phyloP scores from a whole-genome alignment of 805 yeast genomes.

The Komagataella phaffii region DNA sequence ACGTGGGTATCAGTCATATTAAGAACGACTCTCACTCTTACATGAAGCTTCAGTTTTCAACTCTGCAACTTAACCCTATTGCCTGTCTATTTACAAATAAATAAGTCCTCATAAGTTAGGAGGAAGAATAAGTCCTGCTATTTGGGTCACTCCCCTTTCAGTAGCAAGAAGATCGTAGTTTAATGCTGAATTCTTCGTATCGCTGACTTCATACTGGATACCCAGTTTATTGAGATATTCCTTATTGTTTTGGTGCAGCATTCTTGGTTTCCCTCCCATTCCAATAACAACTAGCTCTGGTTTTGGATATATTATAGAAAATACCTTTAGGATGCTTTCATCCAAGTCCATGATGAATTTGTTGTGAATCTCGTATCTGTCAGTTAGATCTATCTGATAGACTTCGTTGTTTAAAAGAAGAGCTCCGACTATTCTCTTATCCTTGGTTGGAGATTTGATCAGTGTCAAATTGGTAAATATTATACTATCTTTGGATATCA shows the following conservation, averaged over 20 bases:
- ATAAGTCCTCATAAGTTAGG: constrained; percentile 32
- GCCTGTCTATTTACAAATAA: constrained; percentile 2
- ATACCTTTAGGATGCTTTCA: constrained; percentile 28
- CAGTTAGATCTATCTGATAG: constrained; percentile 39
- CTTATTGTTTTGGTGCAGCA: constrained; percentile 44
- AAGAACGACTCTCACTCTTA: background rate
- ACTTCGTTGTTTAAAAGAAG: constrained; percentile 44
- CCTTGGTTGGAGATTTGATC: constrained; percentile 24
- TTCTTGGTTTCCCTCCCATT: constrained; percentile 48
- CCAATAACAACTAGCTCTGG: constrained; percentile 71
- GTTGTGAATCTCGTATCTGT: constrained; percentile 26
- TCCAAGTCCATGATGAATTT: constrained; percentile 43
- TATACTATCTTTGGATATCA: constrained; percentile 41
- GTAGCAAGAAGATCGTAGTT: constrained; percentile 67
- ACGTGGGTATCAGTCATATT: too few species aligned
- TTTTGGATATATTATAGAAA: constrained; percentile 51
- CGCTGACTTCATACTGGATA: constrained; percentile 56
- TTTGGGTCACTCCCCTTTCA: constrained; percentile 53
- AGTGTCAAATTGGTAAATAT: constrained; percentile 40
- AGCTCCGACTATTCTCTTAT: constrained; percentile 28
- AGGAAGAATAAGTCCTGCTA: constrained; percentile 65
- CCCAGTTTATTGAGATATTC: constrained; percentile 41
- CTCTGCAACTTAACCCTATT: background rate
- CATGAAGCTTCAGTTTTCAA: background rate
- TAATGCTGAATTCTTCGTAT: constrained; percentile 52